These are phyloP conservation scores for Spergularia bocconei DNA, from an alignment of 148 eudicot genomes.

Conservation along the genomic window DNA sequence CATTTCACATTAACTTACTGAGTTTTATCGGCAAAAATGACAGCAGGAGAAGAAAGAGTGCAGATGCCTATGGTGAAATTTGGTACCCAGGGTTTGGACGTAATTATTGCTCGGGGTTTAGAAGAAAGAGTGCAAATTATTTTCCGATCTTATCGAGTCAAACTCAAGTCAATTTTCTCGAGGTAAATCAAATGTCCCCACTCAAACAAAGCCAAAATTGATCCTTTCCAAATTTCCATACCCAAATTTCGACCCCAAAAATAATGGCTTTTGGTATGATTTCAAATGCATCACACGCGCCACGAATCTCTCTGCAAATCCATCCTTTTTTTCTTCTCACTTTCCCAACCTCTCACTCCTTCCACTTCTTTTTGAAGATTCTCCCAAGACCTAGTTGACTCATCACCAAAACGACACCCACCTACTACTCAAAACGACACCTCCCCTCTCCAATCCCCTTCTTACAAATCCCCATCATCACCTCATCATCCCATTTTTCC, in stretches of 20 bases:
- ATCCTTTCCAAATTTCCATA: neutral
- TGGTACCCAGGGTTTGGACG: no score
- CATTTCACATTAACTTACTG: no score
- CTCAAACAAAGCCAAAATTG: no score
- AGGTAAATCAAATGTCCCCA: no score
- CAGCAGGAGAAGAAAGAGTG: no score
- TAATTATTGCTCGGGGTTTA: no score
- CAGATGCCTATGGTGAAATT: no score
- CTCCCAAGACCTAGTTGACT: neutral
- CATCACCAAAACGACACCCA: conserved; percentile 5
- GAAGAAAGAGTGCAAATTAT: no score
- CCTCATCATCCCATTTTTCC: neutral
- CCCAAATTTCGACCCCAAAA: neutral
- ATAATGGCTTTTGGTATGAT: neutral
- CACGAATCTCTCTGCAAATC: conserved; percentile 9
- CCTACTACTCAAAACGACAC: conserved; percentile 7
- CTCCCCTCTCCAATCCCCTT: no score
- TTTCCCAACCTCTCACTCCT: neutral
- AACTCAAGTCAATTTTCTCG: no score
- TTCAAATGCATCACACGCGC: conserved; percentile 9
- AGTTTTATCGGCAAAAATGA: no score
- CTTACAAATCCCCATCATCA: neutral
- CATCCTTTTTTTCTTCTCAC: neutral
- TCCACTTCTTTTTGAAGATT: conserved; percentile 8
- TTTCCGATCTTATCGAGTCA: no score